Evolutionary conservation across 1,139 yeast species (phyloP).

Genomic region (Lodderomyces orthopsilosis): DNA sequence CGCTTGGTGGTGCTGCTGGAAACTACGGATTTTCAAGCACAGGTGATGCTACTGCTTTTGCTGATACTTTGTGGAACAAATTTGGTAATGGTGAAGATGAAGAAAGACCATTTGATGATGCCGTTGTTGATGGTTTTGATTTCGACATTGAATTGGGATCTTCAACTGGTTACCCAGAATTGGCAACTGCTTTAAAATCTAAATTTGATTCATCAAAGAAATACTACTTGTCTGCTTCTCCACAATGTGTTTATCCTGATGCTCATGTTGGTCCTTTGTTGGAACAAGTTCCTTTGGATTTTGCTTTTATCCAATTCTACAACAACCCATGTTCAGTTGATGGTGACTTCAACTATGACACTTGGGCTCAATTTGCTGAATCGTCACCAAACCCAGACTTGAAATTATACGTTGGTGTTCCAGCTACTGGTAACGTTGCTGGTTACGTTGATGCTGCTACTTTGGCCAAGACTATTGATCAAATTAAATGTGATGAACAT

Average conservation of each 20-base stretch:
- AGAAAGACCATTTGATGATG: slow-evolving; percentile 68
- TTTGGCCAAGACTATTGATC: slow-evolving; percentile 21
- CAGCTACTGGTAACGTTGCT: slow-evolving; percentile 12
- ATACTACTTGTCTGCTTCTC: slow-evolving; percentile 86
- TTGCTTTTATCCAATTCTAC: slow-evolving; percentile 88
- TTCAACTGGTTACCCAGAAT: slow-evolving; percentile 58
- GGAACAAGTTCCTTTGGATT: slow-evolving; percentile 65
- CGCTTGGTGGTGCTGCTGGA: slow-evolving; percentile 87
- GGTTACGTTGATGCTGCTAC: slow-evolving; percentile 13
- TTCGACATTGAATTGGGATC: slow-evolving; percentile 44
- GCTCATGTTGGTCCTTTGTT: slow-evolving; percentile 70
- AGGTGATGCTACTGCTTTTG: slow-evolving; percentile 60
- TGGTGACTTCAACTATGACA: slow-evolving; percentile 70
- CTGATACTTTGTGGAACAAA: slow-evolving; percentile 73
- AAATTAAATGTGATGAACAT: slow-evolving; percentile 38
- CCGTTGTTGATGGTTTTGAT: slow-evolving; percentile 42
- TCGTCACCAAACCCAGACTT: slow-evolving; percentile 35
- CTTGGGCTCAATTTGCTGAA: slow-evolving; percentile 73
- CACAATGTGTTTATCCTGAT: slow-evolving; percentile 93
- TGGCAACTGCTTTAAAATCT: slow-evolving; percentile 60
- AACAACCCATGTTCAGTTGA: slow-evolving; percentile 76
- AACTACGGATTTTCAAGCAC: slow-evolving; percentile 68
- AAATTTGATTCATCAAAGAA: slow-evolving; percentile 51
- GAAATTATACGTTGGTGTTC: slow-evolving; percentile 17
- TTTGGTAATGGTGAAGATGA: slow-evolving; percentile 75